These are phyloP conservation scores for Leccinum solheimii DNA, from an alignment of 1,284 basidiomycete species.

Conservation along the genomic window DNA sequence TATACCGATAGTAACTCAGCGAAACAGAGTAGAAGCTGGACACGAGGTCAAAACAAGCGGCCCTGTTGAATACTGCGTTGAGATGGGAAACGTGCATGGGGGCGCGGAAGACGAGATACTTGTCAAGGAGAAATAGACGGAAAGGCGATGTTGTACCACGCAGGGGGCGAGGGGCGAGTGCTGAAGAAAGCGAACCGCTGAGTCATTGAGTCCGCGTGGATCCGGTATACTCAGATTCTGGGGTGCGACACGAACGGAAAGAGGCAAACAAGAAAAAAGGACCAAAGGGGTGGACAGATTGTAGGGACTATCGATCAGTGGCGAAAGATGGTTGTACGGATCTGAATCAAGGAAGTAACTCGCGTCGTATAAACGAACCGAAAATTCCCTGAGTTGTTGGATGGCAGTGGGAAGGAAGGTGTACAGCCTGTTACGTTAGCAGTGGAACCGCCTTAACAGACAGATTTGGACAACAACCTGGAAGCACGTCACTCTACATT, in stretches of 20 bases:
- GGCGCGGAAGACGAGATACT: conserved; percentile 14
- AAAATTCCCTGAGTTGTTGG: conserved; percentile 19
- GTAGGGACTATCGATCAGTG: conserved; percentile 18
- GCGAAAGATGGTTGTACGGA: conserved; percentile 17
- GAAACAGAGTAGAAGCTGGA: conserved; percentile 41
- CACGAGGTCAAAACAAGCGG: conserved; percentile 38
- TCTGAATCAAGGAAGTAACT: conserved; percentile 21
- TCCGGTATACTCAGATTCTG: conserved; percentile 25
- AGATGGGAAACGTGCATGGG: conserved; percentile 25
- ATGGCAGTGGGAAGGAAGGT: conserved; percentile 25
- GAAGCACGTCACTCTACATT: conserved; percentile 7
- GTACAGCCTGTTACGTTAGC: conserved; percentile 33
- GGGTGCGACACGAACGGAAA: conserved; percentile 17
- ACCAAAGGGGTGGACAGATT: conserved; percentile 10
- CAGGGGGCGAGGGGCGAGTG: conserved; percentile 5
- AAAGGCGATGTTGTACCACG: conserved; percentile 9
- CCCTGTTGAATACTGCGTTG: conserved; percentile 30
- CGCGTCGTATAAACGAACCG: conserved; percentile 15
- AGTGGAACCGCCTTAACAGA: conserved; percentile 26
- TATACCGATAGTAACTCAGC: conserved; percentile 41
- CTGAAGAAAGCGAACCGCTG: conserved; percentile 23
- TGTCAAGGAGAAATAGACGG: conserved; percentile 17
- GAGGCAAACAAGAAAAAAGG: conserved; percentile 17
- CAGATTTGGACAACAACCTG: conserved; percentile 14
- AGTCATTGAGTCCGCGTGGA: conserved; percentile 31